Evolutionary conservation across 352 stramenopile species (phyloP), one percentile per base, ranked within the genome.

Genomic region (Phytophthora megakarya): DNA sequence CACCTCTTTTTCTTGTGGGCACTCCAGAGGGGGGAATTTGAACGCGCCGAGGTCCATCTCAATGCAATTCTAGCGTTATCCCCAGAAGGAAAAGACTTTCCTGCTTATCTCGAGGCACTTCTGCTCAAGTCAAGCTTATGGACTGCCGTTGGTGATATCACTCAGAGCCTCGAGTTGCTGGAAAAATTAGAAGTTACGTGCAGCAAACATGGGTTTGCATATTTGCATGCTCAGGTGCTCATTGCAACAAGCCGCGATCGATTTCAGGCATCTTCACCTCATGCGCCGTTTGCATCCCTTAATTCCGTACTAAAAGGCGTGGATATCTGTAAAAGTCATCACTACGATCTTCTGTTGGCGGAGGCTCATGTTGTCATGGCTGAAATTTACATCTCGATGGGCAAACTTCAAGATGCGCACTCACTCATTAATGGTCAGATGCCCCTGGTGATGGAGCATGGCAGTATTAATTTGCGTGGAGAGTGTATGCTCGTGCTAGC

Each of bases 371-470:
- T 90, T 26, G 59, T 81, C 7, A 78, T 93, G 43, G 78, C 78
- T 12, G 81, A 93, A 35, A 72, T 90, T 6, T 80, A 86, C 13
- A 59, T 92, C 2, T 57, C 72, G 5, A 89, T 90, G 76, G 82
- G 80, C 6, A 84, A 80, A 21, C 26, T 70, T 15, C 59, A 72
- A 25, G 71, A 86, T 28, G 80, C 84, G 0, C 51, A 80, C 8
- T 43, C 73, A 19, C 58, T 93, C 15, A 55, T 93, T 13, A 67
- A 80, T 8, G 64, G 81, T 18, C 77, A 91, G 42, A 90, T 91
- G 80, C 55, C 77, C 13, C 26, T 90, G 13, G 72, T 88, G n/a
- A 81, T 86, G 60, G 82, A 93, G 35, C 73, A 90, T 51, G 82
- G 82, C 16, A 76, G 65, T 25, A 63, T 90, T 28, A 50, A 80